Conservation (phyloP, 225 moss, liverwort and hornwort genomes). For the Ulota crispa region DNA sequence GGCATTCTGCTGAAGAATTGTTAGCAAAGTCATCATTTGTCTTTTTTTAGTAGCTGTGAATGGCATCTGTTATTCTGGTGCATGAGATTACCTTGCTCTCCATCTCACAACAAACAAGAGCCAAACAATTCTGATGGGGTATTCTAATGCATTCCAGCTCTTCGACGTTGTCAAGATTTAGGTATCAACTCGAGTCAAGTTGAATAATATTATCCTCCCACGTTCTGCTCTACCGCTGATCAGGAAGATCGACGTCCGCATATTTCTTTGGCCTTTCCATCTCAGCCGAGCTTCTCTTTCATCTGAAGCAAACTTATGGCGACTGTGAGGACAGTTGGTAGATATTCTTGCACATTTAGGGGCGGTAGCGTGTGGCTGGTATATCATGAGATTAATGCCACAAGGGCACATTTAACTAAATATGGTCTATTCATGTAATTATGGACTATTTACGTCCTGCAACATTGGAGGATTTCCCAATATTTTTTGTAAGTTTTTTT, state of each 20-base stretch:
- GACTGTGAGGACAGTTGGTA: background rate
- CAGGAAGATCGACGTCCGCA: background rate
- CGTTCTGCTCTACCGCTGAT: too few species aligned
- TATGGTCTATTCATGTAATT: too few species aligned
- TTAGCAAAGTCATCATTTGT: conserved; percentile 3
- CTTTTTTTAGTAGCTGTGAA: background rate
- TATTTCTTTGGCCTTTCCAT: accelerated
- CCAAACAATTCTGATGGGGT: background rate
- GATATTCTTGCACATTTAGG: background rate
- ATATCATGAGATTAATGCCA: background rate
- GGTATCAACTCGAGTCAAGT: too few species aligned
- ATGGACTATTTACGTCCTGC: too few species aligned
- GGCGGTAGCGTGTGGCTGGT: background rate
- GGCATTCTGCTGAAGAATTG: conserved; percentile 45
- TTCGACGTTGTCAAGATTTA: background rate
- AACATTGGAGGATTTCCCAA: too few species aligned
- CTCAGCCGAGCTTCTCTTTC: background rate
- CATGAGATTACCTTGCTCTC: background rate
- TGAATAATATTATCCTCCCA: too few species aligned
- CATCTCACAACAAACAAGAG: background rate
- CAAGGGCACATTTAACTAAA: too few species aligned
- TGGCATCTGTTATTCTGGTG: background rate
- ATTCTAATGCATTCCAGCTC: background rate
- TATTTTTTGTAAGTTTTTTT: too few species aligned
- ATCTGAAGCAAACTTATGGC: background rate